Conservation (phyloP, 1,284 basidiomycete genomes). For the Melampsora allii-populina region DNA sequence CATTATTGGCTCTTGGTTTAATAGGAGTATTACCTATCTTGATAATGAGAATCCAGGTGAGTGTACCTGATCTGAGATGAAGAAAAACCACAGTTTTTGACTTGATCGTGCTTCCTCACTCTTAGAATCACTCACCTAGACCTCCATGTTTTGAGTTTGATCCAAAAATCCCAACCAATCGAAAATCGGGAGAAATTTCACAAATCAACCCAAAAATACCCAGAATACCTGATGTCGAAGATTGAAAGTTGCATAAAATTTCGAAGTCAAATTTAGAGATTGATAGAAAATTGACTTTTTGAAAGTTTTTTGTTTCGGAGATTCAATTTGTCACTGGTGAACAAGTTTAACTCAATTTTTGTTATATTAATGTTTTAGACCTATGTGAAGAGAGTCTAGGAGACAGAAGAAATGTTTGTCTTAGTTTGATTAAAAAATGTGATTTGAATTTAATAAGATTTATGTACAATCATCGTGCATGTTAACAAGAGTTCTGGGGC, state of each 20-base stretch:
- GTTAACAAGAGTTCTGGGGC: too few relatives aligned
- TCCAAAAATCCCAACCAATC: neutral
- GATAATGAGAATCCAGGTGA: conserved; percentile 33
- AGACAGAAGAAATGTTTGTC: too few relatives aligned
- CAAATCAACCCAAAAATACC: neutral
- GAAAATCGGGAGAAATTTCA: neutral
- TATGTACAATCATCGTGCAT: too few relatives aligned
- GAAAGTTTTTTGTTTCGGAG: too few relatives aligned
- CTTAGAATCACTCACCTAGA: neutral
- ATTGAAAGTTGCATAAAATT: neutral
- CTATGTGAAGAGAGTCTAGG: too few relatives aligned
- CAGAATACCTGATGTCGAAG: neutral
- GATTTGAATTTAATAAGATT: too few relatives aligned
- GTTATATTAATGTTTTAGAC: too few relatives aligned
- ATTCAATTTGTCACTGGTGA: too few relatives aligned
- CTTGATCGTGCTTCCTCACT: neutral
- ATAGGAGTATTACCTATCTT: conserved; percentile 20
- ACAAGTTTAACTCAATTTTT: too few relatives aligned
- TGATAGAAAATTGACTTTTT: too few relatives aligned
- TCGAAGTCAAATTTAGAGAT: too few relatives aligned
- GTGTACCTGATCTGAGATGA: neutral
- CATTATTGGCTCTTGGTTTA: conserved; percentile 19
- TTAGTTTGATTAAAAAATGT: too few relatives aligned
- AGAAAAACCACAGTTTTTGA: neutral
- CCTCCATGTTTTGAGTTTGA: neutral